Evolutionary conservation across 140 eudicot species (phyloP), one percentile per base, ranked within the genome.

Genomic region (Bidens hawaiensis): DNA sequence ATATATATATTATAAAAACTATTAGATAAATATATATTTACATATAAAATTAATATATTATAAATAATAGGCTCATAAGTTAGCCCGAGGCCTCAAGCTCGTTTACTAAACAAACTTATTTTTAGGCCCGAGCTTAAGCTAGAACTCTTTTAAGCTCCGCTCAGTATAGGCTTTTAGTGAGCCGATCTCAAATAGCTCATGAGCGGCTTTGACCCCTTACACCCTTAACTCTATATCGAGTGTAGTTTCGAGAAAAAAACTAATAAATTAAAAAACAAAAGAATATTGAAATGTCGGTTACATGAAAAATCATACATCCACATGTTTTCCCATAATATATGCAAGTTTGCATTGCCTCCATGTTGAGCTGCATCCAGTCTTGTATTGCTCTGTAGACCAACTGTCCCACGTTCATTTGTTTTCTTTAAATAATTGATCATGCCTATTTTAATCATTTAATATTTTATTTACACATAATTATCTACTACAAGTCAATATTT

Each of bases 371-470:
- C 81, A 76, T 76, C 79, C 65, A 76, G 77, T 69, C 24, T 59
- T 59, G 65, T 55, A 27, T 68, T 64, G 14, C 60, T 38, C 28
- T 43, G 33, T 40, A 62, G 16, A 76, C 77, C 76, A 76, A 71
- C 76, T 65, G 68, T 62, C 62, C 76, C 81, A 76, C 34, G 81
- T 76, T 76, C 76, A 46, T 12, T 64, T 76, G 69, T 76, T 76
- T 76, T 66, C 4, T 22, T 45, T 62, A 10, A 63, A 69, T 65
- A 21, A 67, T 75, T 74, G 23, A 57, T 74, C 17, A 60, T 71
- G 71, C 52, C 75, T 42, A 55, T 74, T 67, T 67, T 60, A n/a
- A 55, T 67, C 50, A 60, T 62, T 71, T n/a, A n/a, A n/a, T n/a
- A n/a, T n/a, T n/a, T n/a, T 71, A 62, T 52, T 71, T 47, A 25